Percentiles rank a stretch among this genome's conserved stretches.
phyloP scores from a whole-genome alignment of 23 red algal species.

The Gracilaria domingensis region DNA sequence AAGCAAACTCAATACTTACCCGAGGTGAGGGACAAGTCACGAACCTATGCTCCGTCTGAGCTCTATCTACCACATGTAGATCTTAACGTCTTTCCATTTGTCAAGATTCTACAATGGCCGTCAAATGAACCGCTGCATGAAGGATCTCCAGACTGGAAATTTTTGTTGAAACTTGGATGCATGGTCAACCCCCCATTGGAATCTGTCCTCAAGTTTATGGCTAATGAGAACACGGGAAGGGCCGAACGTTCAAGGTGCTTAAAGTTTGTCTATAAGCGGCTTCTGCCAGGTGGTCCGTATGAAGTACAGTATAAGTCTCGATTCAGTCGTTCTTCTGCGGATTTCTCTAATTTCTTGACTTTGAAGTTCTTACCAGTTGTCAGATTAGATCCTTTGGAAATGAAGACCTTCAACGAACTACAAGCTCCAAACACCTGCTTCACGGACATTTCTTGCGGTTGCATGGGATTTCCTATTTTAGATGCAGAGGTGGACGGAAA shows the following conservation, averaged over 20 bases:
- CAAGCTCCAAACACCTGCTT: conserved; percentile 61
- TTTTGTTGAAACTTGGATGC: conserved; percentile 64
- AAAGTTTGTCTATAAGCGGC: conserved; percentile 33
- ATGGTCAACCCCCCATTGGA: conserved; percentile 17
- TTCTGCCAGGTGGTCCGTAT: conserved; percentile 39
- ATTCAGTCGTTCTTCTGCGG: neutral
- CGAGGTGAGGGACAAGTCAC: conserved; percentile 43
- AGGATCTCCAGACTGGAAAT: conserved; percentile 31
- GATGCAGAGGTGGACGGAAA: conserved; percentile 20
- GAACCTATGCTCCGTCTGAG: conserved; percentile 60
- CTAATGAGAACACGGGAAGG: conserved; percentile 8
- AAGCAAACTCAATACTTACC: conserved; percentile 50
- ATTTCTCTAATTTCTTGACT: neutral
- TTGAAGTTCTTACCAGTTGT: conserved; percentile 48
- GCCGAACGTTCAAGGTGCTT: conserved; percentile 11
- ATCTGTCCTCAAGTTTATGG: conserved; percentile 31
- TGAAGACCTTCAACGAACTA: conserved; percentile 17
- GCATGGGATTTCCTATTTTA: conserved; percentile 64
- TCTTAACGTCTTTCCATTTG: conserved; percentile 48
- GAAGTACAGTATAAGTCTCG: conserved; percentile 6
- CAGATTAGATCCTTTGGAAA: conserved; percentile 27
- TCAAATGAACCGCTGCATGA: conserved; percentile 29
- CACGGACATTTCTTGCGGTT: conserved; percentile 18
- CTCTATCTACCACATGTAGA: conserved; percentile 61
- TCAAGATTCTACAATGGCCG: conserved; percentile 62